phyloP scores from a whole-genome alignment of 306 rosid species.

The Acmispon strigosus region DNA sequence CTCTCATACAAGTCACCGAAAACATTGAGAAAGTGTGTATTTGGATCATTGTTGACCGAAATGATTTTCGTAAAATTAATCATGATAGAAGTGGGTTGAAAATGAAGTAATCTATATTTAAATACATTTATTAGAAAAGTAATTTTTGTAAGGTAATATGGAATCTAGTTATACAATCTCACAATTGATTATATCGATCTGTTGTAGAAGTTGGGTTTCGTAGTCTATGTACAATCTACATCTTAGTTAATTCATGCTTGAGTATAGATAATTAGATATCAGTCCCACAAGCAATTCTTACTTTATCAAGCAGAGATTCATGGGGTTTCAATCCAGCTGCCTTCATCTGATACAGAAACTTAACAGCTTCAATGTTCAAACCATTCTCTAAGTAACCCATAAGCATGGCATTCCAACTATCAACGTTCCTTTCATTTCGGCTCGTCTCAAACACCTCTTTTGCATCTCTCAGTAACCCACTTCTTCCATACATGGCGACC shows the following conservation, averaged over 20 bases:
- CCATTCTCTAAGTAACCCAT: conserved; percentile 37
- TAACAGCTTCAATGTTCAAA: conserved; percentile 44
- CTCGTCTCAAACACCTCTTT: conserved; percentile 34
- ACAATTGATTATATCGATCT: too few relatives aligned
- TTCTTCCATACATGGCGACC: conserved; percentile 56
- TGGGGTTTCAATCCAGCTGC: conserved; percentile 38
- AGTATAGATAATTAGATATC: background rate
- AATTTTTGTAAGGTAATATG: too few relatives aligned
- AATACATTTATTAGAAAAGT: too few relatives aligned
- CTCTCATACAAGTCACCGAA: too few relatives aligned
- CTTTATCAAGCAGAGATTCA: conserved; percentile 42
- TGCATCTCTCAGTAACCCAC: conserved; percentile 40
- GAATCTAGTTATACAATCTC: too few relatives aligned
- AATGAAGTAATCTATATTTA: too few relatives aligned
- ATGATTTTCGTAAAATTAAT: too few relatives aligned
- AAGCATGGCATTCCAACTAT: conserved; percentile 66
- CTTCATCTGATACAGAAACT: conserved; percentile 52
- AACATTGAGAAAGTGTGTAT: too few relatives aligned
- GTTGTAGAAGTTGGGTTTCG: too few relatives aligned
- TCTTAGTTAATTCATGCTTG: background rate
- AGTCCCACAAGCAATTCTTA: conserved; percentile 45
- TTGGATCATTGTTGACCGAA: too few relatives aligned
- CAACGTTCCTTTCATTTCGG: conserved; percentile 24
- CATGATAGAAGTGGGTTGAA: too few relatives aligned
- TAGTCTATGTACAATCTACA: conserved; percentile 16